Conservation (phyloP, 78 protist species). For the Isochrysis galbana region DNA sequence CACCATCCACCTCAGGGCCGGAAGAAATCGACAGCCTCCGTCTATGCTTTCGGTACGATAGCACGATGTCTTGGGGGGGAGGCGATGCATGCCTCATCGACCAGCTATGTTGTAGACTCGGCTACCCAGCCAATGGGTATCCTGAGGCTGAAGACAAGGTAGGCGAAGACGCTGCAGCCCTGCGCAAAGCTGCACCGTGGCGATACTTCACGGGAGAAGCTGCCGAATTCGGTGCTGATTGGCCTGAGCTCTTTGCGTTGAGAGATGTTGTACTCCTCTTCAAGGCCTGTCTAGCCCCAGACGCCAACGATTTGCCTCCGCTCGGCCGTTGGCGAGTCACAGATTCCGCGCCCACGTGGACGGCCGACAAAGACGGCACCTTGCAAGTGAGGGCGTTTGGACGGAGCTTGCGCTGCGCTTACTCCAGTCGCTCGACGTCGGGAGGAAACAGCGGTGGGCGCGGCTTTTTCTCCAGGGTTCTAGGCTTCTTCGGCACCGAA, state of each 20-base stretch:
- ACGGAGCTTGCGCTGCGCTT: neutral
- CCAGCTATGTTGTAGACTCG: neutral
- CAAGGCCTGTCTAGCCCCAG: constrained; percentile 19
- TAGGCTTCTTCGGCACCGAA: no score
- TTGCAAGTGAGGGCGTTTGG: neutral
- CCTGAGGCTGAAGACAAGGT: neutral
- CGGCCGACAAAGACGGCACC: neutral
- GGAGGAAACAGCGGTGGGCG: neutral
- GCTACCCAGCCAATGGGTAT: neutral
- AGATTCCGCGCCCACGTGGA: neutral
- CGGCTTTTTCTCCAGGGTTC: neutral
- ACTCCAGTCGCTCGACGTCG: neutral
- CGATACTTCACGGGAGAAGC: neutral
- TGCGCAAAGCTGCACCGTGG: neutral
- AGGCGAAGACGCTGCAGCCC: neutral
- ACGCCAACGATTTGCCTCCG: neutral
- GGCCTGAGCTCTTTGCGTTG: constrained; percentile 28
- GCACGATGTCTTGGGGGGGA: neutral
- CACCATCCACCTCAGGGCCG: neutral
- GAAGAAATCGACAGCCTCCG: neutral
- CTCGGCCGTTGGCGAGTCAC: neutral
- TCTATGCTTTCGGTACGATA: neutral
- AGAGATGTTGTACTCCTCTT: constrained; percentile 36
- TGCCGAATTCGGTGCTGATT: neutral
- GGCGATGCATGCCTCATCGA: neutral